Evolutionary conservation across 169 alveolate genomes (phyloP).

Genomic region (Babesia bigemina): DNA sequence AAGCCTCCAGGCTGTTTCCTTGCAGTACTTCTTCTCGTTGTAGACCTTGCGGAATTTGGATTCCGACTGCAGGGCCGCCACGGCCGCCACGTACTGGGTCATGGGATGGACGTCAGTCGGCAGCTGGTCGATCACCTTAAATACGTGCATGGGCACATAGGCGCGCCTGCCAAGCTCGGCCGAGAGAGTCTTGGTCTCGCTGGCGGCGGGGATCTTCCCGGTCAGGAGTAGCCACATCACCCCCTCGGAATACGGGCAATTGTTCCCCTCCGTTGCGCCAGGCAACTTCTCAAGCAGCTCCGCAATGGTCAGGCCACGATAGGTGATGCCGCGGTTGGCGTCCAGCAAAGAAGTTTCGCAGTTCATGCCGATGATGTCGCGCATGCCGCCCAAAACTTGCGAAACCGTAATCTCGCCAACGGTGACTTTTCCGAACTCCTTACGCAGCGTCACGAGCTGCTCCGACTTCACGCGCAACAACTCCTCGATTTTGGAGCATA

Average conservation of each 20-base stretch:
- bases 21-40: constrained; percentile 75
- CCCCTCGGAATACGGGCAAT: constrained; percentile 92
- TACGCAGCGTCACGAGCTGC: constrained; percentile 35
- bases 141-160: constrained; percentile 80
- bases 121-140: constrained; percentile 76
- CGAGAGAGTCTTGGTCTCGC: constrained; percentile 75
- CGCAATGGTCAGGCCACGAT: constrained; percentile 86
- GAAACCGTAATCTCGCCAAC: constrained; percentile 55
- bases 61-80: constrained; percentile 85
- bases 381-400: constrained; percentile 75
- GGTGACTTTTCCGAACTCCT: constrained; percentile 9
- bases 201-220: constrained; percentile 87
- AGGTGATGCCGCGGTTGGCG: constrained; percentile 87
- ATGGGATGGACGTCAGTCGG: constrained; percentile 92
- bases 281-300: constrained; percentile 84
- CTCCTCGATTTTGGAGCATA: constrained; percentile 35
- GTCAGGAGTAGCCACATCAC: constrained; percentile 92
- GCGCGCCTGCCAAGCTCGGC: constrained; percentile 81
- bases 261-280: constrained; percentile 72
- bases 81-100: constrained; percentile 91
- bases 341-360: constrained; percentile 92
- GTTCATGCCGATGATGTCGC: constrained; percentile 89
- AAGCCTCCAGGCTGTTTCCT: constrained; percentile 87
- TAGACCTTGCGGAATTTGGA: constrained; percentile 80
- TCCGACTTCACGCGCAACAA: constrained; percentile 17